A percentile compares a stretch with the other conserved stretches of the same genome.
These are phyloP conservation scores for Serendipita vermifera DNA, from an alignment of 768 basidiomycete genomes.

Conservation along the genomic window DNA sequence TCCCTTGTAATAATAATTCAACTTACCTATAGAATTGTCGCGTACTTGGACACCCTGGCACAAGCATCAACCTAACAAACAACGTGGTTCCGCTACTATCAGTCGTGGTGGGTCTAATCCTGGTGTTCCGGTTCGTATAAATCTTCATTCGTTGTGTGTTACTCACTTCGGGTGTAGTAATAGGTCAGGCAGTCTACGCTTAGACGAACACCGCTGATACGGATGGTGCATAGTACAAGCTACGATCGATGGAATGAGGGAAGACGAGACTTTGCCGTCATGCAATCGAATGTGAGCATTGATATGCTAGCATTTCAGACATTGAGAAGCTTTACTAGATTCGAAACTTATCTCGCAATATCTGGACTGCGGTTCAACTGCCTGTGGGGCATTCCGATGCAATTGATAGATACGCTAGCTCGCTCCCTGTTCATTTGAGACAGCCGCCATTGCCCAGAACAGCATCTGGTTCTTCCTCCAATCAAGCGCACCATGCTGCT, in stretches of 20 bases:
- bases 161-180: slow-evolving; percentile 35
- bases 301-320: background rate
- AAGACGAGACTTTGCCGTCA: slow-evolving; percentile 62
- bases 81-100: slow-evolving; percentile 79
- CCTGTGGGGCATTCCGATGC: slow-evolving; percentile 29
- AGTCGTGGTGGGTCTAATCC: slow-evolving; percentile 81
- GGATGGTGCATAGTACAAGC: too few relatives aligned
- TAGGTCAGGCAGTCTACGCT: too few relatives aligned
- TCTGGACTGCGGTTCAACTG: slow-evolving; percentile 68
- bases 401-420: slow-evolving; percentile 22
- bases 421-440: slow-evolving; percentile 21
- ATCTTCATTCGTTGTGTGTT: background rate
- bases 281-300: slow-evolving; percentile 46
- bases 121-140: slow-evolving; percentile 63
- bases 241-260: slow-evolving; percentile 87
- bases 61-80: slow-evolving; percentile 55
- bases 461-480: background rate
- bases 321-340: slow-evolving; percentile 24
- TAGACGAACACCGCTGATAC: too few relatives aligned
- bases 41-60: slow-evolving; percentile 47
- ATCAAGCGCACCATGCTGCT: slow-evolving; percentile 23
- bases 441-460: slow-evolving; percentile 28
- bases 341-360: slow-evolving; percentile 60
- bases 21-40: slow-evolving; percentile 28
- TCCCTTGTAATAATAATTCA: background rate